Conservation (phyloP, 2,329 filamentous ascomycete genomes). For the Diaporthe citriasiana region DNA sequence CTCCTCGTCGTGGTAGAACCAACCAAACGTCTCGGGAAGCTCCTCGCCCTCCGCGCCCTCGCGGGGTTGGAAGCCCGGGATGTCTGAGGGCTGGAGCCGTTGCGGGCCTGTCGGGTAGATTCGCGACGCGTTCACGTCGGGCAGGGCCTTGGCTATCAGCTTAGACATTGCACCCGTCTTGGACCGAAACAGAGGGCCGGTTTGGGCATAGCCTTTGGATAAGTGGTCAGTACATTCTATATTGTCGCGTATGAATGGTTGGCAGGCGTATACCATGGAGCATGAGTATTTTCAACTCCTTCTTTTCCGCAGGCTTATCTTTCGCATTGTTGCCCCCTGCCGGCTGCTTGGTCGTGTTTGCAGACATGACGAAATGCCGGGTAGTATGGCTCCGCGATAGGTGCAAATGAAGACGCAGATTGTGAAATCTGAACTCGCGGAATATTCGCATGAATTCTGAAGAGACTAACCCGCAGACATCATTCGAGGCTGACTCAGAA, state of each 20-base stretch:
- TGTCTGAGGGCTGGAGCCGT: slow-evolving; percentile 34
- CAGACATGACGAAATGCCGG: slow-evolving; percentile 11
- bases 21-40: slow-evolving; percentile 32
- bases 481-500: slow-evolving; percentile 33
- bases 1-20: slow-evolving; percentile 40
- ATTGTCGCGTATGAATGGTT: background rate
- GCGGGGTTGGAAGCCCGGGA: slow-evolving; percentile 37
- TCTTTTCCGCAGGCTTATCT: slow-evolving; percentile 28
- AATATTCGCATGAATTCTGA: slow-evolving; percentile 25
- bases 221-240: background rate
- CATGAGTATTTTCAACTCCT: slow-evolving; percentile 39
- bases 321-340: slow-evolving; percentile 12
- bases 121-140: slow-evolving; percentile 32
- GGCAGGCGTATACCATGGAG: slow-evolving; percentile 30
- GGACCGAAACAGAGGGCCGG: slow-evolving; percentile 34
- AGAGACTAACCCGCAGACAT: background rate
- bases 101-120: slow-evolving; percentile 40
- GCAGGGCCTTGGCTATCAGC: slow-evolving; percentile 38
- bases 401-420: background rate
- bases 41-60: slow-evolving; percentile 16
- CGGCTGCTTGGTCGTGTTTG: slow-evolving; percentile 5
- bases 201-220: slow-evolving; percentile 37
- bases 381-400: background rate
- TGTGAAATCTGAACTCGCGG: background rate
- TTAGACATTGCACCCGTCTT: slow-evolving; percentile 40